A percentile compares a stretch with the other conserved stretches of the same genome.
Conservation (phyloP, 441 rosid species). For the Pelargonium citronellum region DNA sequence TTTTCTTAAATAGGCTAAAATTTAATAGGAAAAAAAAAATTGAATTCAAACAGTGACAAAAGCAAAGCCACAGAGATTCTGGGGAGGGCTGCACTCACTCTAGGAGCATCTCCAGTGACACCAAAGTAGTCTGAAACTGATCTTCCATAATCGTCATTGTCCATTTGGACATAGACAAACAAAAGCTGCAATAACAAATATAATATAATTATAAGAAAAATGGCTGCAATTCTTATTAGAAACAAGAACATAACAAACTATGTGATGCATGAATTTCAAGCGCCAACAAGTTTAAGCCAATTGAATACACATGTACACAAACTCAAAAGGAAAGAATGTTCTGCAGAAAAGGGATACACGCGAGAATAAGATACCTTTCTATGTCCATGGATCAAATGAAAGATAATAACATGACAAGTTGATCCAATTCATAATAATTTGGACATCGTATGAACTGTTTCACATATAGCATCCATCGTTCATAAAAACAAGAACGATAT, state of each 20-base stretch:
- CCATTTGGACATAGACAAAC: conserved; percentile 81
- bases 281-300: not conserved
- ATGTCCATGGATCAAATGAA: not conserved
- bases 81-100: conserved; percentile 31
- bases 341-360: not conserved
- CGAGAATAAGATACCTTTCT: not conserved
- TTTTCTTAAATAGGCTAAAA: not conserved
- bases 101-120: conserved; percentile 59
- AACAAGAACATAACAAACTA: not conserved
- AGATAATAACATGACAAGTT: not conserved
- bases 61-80: not conserved
- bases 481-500: not conserved
- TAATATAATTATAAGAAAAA: not conserved
- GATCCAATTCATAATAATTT: not conserved
- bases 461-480: not conserved
- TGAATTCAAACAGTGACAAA: not conserved
- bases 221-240: not conserved
- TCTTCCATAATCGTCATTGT: conserved; percentile 81
- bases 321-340: not conserved
- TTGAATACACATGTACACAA: not conserved
- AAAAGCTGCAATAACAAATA: conserved; percentile 51
- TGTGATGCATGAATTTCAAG: not conserved
- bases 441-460: not conserved
- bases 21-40: not conserved
- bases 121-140: conserved; percentile 95